Evolutionary conservation across 73 alveolate genomes (phyloP), one percentile per base, ranked within the genome.

Genomic region (Paramecium biaurelia): DNA sequence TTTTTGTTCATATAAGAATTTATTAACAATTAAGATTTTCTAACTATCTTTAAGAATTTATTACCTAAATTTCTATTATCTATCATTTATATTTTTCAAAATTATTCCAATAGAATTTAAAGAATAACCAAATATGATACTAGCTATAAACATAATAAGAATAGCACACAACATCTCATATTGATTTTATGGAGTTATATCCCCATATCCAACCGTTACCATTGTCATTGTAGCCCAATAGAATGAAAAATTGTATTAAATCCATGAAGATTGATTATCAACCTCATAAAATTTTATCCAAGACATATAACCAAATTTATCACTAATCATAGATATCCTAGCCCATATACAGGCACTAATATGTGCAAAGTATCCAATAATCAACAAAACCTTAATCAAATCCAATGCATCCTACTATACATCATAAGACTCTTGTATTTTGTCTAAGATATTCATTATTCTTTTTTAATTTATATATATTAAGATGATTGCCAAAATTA

Each of bases 91-190:
- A 79, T 45, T 79, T 26, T 41, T 79, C 14, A 89, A 72, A 8
- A 89, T 89, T 11, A 89, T 70, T 30, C 94, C 94, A 45, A 89
- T 89, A 14, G 85, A 89, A 70, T 70, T 89, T 7, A 89, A 26
- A 0, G 94, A 57, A 21, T 70, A 89, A 26, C 88, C 94, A 70
- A 89, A 89, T 63, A 89, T 30, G 56, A 84, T 59, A 70, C 92
- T 70, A 0, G 92, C 45, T 1, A 89, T 70, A 4, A 89, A 43
- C 94, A 89, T 89, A 0, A 89, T 67, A 57, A 89, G 23, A 1
- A 43, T 70, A 23, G 94, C 59, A n/a, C 70, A 47, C 30, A 72
- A 20, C 38, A 89, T 43, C 63, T 89, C 94, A 24, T 43, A 35
- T 41, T 37, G 41, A 89, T 89, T 89, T 4, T 41, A 30, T 18